Conservation (phyloP, 352 stramenopile genomes). For the Pythium rishiriense region DNA sequence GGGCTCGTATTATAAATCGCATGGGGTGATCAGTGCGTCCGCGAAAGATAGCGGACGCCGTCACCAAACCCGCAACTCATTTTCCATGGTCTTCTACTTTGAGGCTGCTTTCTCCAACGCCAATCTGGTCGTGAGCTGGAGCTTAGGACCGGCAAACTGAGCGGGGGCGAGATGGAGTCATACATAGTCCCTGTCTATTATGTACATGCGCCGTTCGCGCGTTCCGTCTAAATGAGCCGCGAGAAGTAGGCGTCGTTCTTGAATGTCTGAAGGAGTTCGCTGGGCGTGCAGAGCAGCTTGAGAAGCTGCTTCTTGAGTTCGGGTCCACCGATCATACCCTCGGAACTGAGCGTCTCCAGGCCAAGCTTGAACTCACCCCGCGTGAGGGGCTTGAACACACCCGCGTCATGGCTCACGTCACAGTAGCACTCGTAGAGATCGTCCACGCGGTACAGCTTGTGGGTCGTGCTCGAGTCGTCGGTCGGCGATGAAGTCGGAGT, state of each 20-base stretch:
- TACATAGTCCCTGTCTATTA: slow-evolving; percentile 4
- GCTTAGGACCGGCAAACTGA: background rate
- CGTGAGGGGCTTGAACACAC: slow-evolving; percentile 62
- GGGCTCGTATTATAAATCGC: slow-evolving; percentile 14
- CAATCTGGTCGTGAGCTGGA: background rate
- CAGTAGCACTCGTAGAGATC: slow-evolving; percentile 74
- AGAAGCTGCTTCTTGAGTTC: slow-evolving; percentile 77
- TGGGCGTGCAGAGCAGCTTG: slow-evolving; percentile 70
- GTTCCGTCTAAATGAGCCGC: slow-evolving; percentile 48
- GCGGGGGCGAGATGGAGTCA: background rate
- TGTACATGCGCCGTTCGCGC: background rate
- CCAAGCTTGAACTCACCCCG: slow-evolving; percentile 63
- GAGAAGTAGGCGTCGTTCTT: slow-evolving; percentile 75
- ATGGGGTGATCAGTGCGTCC: background rate
- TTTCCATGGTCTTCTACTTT: background rate
- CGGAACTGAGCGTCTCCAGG: slow-evolving; percentile 68
- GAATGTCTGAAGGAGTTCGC: slow-evolving; percentile 72
- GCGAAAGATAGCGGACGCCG: slow-evolving; percentile 20
- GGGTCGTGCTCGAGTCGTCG: slow-evolving; percentile 1
- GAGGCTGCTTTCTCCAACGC: too few species aligned
- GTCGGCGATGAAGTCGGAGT: background rate
- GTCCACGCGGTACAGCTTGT: slow-evolving; percentile 50
- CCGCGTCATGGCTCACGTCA: slow-evolving; percentile 60
- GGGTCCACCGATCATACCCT: slow-evolving; percentile 54
- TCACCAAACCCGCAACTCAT: slow-evolving; percentile 7